Percentiles rank a stretch among this genome's conserved stretches.
Conservation (phyloP, 495 filamentous ascomycete genomes). For the Pseudoneurospora amorphoporcata region DNA sequence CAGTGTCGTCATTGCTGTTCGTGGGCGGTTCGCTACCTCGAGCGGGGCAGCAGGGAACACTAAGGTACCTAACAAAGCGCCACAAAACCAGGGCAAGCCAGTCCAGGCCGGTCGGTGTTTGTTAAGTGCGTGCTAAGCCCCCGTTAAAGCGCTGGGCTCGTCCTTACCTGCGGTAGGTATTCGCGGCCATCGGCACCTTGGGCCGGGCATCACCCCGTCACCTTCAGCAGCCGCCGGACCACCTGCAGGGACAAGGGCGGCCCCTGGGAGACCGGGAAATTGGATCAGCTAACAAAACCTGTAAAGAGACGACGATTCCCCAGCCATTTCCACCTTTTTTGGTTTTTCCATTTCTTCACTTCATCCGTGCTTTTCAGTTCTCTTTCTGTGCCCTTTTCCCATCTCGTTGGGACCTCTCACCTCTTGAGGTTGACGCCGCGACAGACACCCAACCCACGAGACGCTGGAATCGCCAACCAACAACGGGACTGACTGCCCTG, state of each 20-base stretch:
- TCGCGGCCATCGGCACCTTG: not conserved
- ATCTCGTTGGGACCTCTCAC: not conserved
- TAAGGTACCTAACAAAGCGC: not conserved
- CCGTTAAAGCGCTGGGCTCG: not conserved
- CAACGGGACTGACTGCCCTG: not conserved
- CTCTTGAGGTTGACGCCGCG: not conserved
- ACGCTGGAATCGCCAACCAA: not conserved
- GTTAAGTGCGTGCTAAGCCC: not conserved
- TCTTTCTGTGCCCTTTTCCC: not conserved
- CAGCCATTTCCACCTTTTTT: not conserved
- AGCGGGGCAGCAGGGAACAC: not conserved
- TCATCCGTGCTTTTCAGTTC: not conserved
- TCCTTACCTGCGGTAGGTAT: too few relatives aligned
- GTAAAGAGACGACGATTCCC: not conserved
- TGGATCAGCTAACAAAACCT: not conserved
- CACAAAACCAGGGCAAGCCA: not conserved
- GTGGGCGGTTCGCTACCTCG: not conserved
- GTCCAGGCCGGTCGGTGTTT: not conserved
- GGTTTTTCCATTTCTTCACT: not conserved
- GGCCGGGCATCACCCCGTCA: not conserved
- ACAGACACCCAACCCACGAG: not conserved
- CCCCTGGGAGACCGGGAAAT: not conserved
- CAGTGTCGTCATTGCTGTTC: not conserved
- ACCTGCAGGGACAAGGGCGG: not conserved
- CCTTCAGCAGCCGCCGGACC: not conserved